Evolutionary conservation across 2,329 filamentous ascomycete genomes (phyloP).

Genomic region (Epicoccum nigrum): DNA sequence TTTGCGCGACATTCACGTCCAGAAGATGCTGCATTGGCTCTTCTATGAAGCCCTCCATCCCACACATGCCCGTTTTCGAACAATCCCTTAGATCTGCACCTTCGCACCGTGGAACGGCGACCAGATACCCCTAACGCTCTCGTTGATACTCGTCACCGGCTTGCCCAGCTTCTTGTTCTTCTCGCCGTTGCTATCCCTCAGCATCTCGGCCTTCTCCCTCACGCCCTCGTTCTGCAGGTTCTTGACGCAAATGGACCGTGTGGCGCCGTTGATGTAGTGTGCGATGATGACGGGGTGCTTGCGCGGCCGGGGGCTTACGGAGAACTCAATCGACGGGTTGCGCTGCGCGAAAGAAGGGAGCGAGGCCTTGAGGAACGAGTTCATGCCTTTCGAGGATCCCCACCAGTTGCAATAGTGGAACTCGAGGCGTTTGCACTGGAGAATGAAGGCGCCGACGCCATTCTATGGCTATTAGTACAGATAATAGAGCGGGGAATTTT

Average conservation of each 20-base stretch:
- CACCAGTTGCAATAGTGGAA: slow-evolving; percentile 98
- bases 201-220: slow-evolving; percentile 74
- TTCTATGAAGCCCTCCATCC: background rate
- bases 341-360: slow-evolving; percentile 78
- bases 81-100: slow-evolving; percentile 33
- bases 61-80: background rate
- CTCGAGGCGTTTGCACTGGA: slow-evolving; percentile 94
- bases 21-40: slow-evolving; percentile 13
- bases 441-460: slow-evolving; percentile 89
- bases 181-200: slow-evolving; percentile 77
- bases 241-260: slow-evolving; percentile 85
- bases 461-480: slow-evolving; percentile 11
- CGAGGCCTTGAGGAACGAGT: slow-evolving; percentile 79
- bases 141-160: slow-evolving; percentile 66
- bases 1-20: background rate
- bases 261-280: slow-evolving; percentile 88
- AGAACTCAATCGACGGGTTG: slow-evolving; percentile 90
- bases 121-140: slow-evolving; percentile 70
- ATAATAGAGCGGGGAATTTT: background rate
- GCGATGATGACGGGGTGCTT: slow-evolving; percentile 89
- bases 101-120: slow-evolving; percentile 66
- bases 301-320: slow-evolving; percentile 85
- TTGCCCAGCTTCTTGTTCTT: slow-evolving; percentile 67
- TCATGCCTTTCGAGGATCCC: slow-evolving; percentile 93
- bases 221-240: slow-evolving; percentile 84